A percentile compares a stretch with the other conserved stretches of the same genome.
Evolutionary conservation across 2,329 filamentous ascomycete genomes (phyloP).

Genomic region (Trematosphaeria pertusa): DNA sequence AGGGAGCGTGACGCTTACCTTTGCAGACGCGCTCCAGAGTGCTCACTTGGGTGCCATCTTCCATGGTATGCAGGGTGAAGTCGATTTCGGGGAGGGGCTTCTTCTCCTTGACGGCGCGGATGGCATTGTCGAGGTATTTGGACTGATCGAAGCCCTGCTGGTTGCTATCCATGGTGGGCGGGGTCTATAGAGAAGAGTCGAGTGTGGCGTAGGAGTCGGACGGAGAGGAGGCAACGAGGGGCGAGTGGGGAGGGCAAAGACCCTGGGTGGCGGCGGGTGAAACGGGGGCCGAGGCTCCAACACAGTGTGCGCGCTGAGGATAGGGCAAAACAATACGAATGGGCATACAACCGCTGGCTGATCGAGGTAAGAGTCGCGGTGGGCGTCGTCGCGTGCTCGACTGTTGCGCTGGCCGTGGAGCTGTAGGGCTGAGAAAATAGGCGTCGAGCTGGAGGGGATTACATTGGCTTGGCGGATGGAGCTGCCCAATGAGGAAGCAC

Average conservation of each 20-base stretch:
- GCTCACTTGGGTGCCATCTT: constrained; percentile 94
- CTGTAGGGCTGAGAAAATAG: constrained; percentile 31
- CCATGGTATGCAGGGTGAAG: constrained; percentile 98
- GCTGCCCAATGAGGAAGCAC: constrained; percentile 23
- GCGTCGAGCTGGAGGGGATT: constrained; percentile 28
- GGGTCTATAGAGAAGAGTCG: constrained; percentile 20
- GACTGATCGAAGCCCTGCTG: constrained; percentile 46
- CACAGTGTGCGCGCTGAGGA: constrained; percentile 19
- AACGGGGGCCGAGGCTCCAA: constrained; percentile 40
- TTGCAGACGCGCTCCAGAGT: constrained; percentile 97
- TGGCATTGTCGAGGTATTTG: constrained; percentile 78
- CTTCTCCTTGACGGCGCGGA: constrained; percentile 92
- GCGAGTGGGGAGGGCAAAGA: constrained; percentile 40
- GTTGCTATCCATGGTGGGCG: constrained; percentile 46
- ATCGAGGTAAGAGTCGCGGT: constrained; percentile 11
- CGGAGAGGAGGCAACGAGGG: constrained; percentile 37
- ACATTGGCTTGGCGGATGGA: constrained; percentile 13
- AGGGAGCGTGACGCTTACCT: constrained; percentile 70
- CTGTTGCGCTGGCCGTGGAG: constrained; percentile 23
- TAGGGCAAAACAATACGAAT: constrained; percentile 24
- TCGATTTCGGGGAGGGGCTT: constrained; percentile 97
- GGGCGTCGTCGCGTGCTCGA: constrained; percentile 41
- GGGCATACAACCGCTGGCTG: constrained; percentile 10
- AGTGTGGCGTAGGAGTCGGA: constrained; percentile 28
- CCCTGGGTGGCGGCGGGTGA: constrained; percentile 41